Evolutionary conservation across 1,139 yeast species (phyloP), one percentile per base, ranked within the genome.

Genomic region (Lodderomyces beijingensis): DNA sequence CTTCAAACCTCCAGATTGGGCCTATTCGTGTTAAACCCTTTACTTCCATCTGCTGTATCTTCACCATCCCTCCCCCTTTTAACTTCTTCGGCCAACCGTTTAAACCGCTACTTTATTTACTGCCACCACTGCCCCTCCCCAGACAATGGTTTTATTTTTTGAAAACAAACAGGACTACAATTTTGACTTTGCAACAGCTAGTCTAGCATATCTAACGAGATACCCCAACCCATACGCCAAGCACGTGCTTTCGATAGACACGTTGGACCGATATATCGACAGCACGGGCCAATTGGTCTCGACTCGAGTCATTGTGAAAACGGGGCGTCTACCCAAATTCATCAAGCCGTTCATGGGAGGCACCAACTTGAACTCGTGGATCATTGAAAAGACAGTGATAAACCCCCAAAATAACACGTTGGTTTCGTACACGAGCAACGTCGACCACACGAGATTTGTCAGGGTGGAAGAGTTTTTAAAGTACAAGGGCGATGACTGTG

Each of bases 201-300:
- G 89, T 4, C 64, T 80, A 33, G 95, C 95, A 1, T 82, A 81
- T 53, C 79, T 86, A 56, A 85, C 85, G 58, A 65, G 93, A 46
- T 87, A 86, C 51, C 96, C 96, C 2, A 87, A 87, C 50, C 98
- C 98, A 3, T 88, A 72, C 51, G 82, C 96, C 25, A 63, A 77
- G n/a, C 96, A 91, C 60, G 96, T 91, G 10, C 64, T 81, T 30
- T 81, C 95, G 10, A 79, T 79, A 25, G 98, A 91, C 53, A 85
- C 95, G 2, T 56, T 85, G 17, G 78, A 77, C 28, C 65, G 65
- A 29, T 58, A 63, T 42, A 66, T 82, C 18, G 89, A 83, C 44
- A 51, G 54, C 0, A 58, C 74, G 11, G 95, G 95, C 14, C 65
- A 78, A 34, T 67, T 88, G 33, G 73, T 77, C 46, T 77, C 86